Evolutionary conservation across 176 grass and related monocot genomes (phyloP).

Genomic region (Chloris gayana): DNA sequence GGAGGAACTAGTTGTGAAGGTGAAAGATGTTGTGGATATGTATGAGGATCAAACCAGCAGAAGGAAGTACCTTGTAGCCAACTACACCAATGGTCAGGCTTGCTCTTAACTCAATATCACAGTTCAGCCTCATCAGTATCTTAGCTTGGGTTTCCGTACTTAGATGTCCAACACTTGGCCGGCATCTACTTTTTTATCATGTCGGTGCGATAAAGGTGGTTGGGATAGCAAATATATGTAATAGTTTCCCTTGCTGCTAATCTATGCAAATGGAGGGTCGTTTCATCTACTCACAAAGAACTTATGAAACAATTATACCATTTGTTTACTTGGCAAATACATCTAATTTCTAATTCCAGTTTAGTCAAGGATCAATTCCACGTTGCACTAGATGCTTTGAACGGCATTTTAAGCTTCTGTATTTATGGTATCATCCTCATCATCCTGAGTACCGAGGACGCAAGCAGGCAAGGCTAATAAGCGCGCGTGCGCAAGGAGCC

Average conservation of each 20-base stretch:
- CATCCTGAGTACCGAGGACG: too few relatives aligned
- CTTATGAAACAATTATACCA: conserved; percentile 9
- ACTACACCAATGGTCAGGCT: conserved; percentile 28
- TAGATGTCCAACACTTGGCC: neutral
- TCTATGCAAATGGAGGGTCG: conserved; percentile 15
- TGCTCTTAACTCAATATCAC: conserved; percentile 15
- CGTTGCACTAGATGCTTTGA: neutral
- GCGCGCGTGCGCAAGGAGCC: too few relatives aligned
- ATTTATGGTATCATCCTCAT: neutral
- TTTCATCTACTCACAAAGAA: conserved; percentile 2
- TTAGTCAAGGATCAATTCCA: neutral
- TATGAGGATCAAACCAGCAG: conserved; percentile 50
- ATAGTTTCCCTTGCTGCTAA: conserved; percentile 15
- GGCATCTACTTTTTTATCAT: conserved; percentile 35
- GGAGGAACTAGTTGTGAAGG: conserved; percentile 76
- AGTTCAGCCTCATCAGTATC: conserved; percentile 28
- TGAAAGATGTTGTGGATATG: conserved; percentile 72
- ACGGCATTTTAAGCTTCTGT: too few relatives aligned
- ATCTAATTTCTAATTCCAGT: neutral
- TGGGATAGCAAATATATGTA: conserved; percentile 38
- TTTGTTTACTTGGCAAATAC: conserved; percentile 14
- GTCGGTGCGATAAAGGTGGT: conserved; percentile 34
- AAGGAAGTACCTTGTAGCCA: conserved; percentile 65
- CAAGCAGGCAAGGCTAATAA: too few relatives aligned
- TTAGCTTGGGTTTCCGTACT: conserved; percentile 24